Evolutionary conservation across 257 asterid genomes (phyloP), one percentile per base, ranked within the genome.

Genomic region (Penstemon barbatus): DNA sequence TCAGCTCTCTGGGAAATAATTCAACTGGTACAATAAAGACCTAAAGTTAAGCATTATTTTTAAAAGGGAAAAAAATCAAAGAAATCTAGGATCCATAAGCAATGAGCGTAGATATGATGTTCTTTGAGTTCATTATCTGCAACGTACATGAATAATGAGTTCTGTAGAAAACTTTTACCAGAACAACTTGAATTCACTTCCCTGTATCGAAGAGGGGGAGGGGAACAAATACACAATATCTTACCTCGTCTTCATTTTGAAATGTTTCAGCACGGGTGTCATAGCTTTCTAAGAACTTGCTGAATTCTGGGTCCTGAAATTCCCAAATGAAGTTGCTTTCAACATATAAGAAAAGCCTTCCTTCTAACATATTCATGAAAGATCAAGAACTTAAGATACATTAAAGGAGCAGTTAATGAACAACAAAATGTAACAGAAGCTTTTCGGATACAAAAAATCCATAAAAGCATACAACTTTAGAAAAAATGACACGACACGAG

Each of bases 281-380:
- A 86, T 69, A 78, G 71, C 75, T 89, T 78, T 89, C 88, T 73
- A 94, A 78, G 78, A 87, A 85, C 74, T 85, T 81, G 42, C 71
- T 70, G 85, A 94, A 94, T 41, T 81, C 81, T 40, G 91, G 92
- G 82, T 94, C 91, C 99, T 94, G 96, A 58, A 84, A 78, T 71
- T 63, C 63, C 8, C 71, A 75, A 72, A 63, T 59, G 42, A 69
- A 66, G 66, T 63, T 68, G 68, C 64, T 60, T 25, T 66, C 70
- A 72, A 58, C 37, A 65, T 52, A 73, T 56, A 13, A 65, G 36
- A 36, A 33, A 45, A 39, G 4, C 19, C 0, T 10, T 6, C 13
- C 8, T 46, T 40, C 18, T 61, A 19, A 13, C 44, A 61, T 37
- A 37, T 3, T 64, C 59, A 40, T 38, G 59, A 61, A 55, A 58